Evolutionary conservation across 2,329 filamentous ascomycete genomes (phyloP).

Genomic region (Nothopassalora personata): DNA sequence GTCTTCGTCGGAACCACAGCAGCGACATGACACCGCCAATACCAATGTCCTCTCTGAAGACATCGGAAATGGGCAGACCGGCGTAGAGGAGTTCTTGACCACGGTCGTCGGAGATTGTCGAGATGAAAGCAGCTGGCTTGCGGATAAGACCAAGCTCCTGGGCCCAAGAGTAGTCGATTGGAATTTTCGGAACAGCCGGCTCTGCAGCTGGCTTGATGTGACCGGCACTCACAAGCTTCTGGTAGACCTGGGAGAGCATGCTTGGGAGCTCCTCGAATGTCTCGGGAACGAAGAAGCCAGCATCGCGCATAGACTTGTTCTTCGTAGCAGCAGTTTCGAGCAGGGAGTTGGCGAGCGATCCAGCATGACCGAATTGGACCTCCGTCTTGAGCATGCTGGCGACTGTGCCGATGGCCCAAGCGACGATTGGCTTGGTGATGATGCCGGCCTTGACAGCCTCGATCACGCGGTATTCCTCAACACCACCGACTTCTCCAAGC

Average conservation of each 20-base stretch:
- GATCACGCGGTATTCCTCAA: slow-evolving; percentile 99
- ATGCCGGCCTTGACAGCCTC: slow-evolving; percentile 90
- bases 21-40: slow-evolving; percentile 99
- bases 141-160: slow-evolving; percentile 99
- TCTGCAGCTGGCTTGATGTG: slow-evolving; percentile 81
- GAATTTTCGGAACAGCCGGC: slow-evolving; percentile 95
- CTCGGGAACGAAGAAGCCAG: slow-evolving; percentile 87
- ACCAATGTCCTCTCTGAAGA: slow-evolving; percentile 97
- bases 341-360: slow-evolving; percentile 98
- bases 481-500: slow-evolving; percentile 97
- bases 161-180: slow-evolving; percentile 99
- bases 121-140: slow-evolving; percentile 99
- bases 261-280: slow-evolving; percentile 94
- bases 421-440: slow-evolving; percentile 98
- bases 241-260: slow-evolving; percentile 74
- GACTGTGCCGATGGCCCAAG: slow-evolving; percentile 98
- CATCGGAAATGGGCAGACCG: slow-evolving; percentile 99
- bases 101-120: slow-evolving; percentile 99
- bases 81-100: slow-evolving; percentile 98
- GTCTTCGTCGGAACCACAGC: slow-evolving; percentile 97
- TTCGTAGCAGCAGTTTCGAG: slow-evolving; percentile 94
- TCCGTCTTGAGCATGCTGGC: slow-evolving; percentile 99
- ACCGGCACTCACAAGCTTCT: slow-evolving; percentile 78
- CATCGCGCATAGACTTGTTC: slow-evolving; percentile 95
- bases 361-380: slow-evolving; percentile 98